These are phyloP conservation scores for Adansonia madagascariensis DNA, from an alignment of 441 rosid species.

Conservation along the genomic window DNA sequence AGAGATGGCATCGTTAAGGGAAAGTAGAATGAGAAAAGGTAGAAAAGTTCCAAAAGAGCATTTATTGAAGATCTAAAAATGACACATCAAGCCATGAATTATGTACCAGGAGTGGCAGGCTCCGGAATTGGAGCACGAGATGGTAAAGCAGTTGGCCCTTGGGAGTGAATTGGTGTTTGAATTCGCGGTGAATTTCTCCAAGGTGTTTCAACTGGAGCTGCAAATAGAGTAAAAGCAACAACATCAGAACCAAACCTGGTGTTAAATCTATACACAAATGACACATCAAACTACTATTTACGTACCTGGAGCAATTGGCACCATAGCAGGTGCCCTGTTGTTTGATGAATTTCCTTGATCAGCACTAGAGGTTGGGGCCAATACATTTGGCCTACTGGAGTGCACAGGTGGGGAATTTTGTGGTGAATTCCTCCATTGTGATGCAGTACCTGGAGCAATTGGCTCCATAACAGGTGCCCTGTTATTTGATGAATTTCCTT, in stretches of 20 bases:
- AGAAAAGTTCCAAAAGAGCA: neutral
- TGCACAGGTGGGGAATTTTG: slow-evolving; percentile 32
- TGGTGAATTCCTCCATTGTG: slow-evolving; percentile 22
- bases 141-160: slow-evolving; percentile 33
- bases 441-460: slow-evolving; percentile 39
- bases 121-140: slow-evolving; percentile 24
- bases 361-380: slow-evolving; percentile 16
- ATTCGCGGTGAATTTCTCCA: slow-evolving; percentile 29
- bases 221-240: slow-evolving; percentile 25
- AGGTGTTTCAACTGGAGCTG: slow-evolving; percentile 25
- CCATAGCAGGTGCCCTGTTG: slow-evolving; percentile 32
- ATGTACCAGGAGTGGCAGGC: slow-evolving; percentile 12
- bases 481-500: slow-evolving; percentile 30
- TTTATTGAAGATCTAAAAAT: slow-evolving; percentile 10
- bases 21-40: neutral
- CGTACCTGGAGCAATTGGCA: slow-evolving; percentile 45
- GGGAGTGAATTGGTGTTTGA: slow-evolving; percentile 33
- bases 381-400: slow-evolving; percentile 31
- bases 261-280: neutral
- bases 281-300: neutral
- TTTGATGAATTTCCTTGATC: slow-evolving; percentile 33
- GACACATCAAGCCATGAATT: slow-evolving; percentile 19
- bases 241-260: neutral
- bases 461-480: slow-evolving; percentile 37
- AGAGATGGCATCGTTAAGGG: neutral